Conservation (phyloP, 176 grass and related monocot genomes). For the Chloris gayana region DNA sequence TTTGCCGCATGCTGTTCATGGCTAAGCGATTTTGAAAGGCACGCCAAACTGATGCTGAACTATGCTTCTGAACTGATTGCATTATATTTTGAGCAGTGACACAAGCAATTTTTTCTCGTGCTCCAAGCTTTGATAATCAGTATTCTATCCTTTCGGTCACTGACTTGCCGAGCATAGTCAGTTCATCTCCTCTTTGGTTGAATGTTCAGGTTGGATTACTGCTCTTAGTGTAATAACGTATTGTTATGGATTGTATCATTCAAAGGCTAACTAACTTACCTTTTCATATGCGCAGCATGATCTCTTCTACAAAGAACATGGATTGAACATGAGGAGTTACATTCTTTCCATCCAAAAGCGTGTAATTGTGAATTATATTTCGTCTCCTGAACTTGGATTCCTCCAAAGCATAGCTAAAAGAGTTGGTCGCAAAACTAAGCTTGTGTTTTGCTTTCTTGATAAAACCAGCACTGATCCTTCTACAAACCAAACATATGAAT, state of each 20-base stretch:
- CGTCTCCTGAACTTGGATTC: conserved; percentile 76
- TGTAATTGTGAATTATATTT: conserved; percentile 56
- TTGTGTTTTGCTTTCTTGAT: conserved; percentile 66
- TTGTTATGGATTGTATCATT: conserved; percentile 8
- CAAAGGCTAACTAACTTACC: conserved; percentile 32
- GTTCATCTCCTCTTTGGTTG: conserved; percentile 62
- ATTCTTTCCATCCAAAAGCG: conserved; percentile 51
- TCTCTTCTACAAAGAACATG: conserved; percentile 61
- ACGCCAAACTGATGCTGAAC: neutral
- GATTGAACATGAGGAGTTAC: conserved; percentile 61
- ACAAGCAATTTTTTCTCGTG: conserved; percentile 77
- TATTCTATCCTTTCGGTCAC: conserved; percentile 53
- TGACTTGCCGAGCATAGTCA: conserved; percentile 2
- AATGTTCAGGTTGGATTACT: conserved; percentile 72
- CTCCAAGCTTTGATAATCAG: neutral
- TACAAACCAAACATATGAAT: conserved; percentile 63
- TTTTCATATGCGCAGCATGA: conserved; percentile 53
- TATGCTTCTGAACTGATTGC: conserved; percentile 30
- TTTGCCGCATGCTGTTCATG: neutral
- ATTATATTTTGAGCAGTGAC: conserved; percentile 57
- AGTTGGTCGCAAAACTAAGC: conserved; percentile 60
- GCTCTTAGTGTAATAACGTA: neutral
- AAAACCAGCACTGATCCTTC: conserved; percentile 53
- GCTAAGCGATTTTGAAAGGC: neutral
- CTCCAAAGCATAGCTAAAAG: conserved; percentile 58